Base-by-base conservation (phyloP, 768 basidiomycete genomes). In the Ephemerocybe angulata region DNA sequence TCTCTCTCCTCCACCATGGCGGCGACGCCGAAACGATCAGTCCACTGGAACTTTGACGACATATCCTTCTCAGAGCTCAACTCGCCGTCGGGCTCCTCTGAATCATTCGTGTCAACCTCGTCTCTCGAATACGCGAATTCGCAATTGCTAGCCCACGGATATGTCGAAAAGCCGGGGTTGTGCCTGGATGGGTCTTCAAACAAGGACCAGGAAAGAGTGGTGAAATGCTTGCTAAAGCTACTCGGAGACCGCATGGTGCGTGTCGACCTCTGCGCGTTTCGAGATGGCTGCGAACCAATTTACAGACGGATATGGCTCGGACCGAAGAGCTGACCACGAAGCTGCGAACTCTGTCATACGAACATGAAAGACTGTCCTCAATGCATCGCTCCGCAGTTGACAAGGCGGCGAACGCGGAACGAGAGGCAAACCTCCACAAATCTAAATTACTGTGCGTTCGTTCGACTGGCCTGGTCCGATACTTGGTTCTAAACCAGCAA, bases 71-170 rank as follows among this genome's bases (percentile, higher is more conserved):
- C 70, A 17, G 63, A 65, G 28, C 66, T 78, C 50, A 70, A 68
- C 30, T 82, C 81, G 19, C 72, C 79, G 7, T 71, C 71, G 22
- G 67, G 74, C 21, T 79, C 81, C 4, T 68, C 77, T 3, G 77
- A 77, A 1, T 78, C 77, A 0, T 79, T 77, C 0, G 67, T 75
- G 27, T 81, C 80, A 22, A 73, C 82, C 6, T 87, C 87, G 3
- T 87, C 80, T 55, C 67, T 90, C 24, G 85, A 90, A 54, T 92
- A 88, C 64, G 77, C 93, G 64, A 93, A 92, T 64, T 74, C 86
- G 19, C 92, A 94, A 60, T 80, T 94, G 5, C 70, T 90, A 46
- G 86, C 91, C 2, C 91, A 93, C 71, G 92, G 92, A 7, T 93
- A 88, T 60, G 70, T 79, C 1, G 63, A 80, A 10, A 63, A 77